Conservation (phyloP, 2,329 filamentous ascomycete genomes). For the Aureobasidium subglaciale region DNA sequence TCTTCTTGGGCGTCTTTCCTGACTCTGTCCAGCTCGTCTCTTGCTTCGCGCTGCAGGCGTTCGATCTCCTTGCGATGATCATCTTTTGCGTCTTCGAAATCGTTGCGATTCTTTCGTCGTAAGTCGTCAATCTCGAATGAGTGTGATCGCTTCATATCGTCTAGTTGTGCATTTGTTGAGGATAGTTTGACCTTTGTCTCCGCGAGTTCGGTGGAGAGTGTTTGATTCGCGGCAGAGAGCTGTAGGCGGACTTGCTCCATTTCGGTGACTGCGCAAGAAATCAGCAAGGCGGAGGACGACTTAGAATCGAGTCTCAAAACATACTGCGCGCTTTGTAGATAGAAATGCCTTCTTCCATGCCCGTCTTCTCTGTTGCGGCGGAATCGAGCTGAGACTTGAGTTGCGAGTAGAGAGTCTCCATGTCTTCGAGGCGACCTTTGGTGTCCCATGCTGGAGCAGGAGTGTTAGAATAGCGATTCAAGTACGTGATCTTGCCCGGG, state of each 20-base stretch:
- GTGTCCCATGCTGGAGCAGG: slow-evolving; percentile 69
- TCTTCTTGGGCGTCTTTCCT: slow-evolving; percentile 44
- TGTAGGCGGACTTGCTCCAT: slow-evolving; percentile 48
- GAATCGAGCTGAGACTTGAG: slow-evolving; percentile 67
- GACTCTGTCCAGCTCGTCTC: slow-evolving; percentile 37
- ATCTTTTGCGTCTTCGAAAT: slow-evolving; percentile 49
- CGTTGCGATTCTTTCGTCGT: slow-evolving; percentile 47
- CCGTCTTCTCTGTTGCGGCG: slow-evolving; percentile 60
- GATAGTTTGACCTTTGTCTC: slow-evolving; percentile 48
- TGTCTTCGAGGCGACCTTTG: slow-evolving; percentile 64
- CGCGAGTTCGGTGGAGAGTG: slow-evolving; percentile 62
- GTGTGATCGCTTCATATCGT: slow-evolving; percentile 46
- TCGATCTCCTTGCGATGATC: slow-evolving; percentile 52
- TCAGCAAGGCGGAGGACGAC: slow-evolving; percentile 1
- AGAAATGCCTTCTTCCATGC: slow-evolving; percentile 66
- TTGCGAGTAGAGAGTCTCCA: slow-evolving; percentile 66
- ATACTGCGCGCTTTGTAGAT: slow-evolving; percentile 68
- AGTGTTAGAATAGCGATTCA: slow-evolving; percentile 69
- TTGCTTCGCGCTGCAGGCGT: slow-evolving; percentile 45
- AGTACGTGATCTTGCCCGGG: slow-evolving; percentile 31
- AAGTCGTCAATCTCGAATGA: slow-evolving; percentile 47
- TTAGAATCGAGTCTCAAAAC: slow-evolving; percentile 21
- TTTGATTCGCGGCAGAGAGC: slow-evolving; percentile 45
- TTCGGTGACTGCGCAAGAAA: slow-evolving; percentile 42
- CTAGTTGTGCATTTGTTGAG: slow-evolving; percentile 42